Evolutionary conservation across 108 stramenopile genomes (phyloP), one percentile per base, ranked within the genome.

Genomic region (Conticribra weissflogii): DNA sequence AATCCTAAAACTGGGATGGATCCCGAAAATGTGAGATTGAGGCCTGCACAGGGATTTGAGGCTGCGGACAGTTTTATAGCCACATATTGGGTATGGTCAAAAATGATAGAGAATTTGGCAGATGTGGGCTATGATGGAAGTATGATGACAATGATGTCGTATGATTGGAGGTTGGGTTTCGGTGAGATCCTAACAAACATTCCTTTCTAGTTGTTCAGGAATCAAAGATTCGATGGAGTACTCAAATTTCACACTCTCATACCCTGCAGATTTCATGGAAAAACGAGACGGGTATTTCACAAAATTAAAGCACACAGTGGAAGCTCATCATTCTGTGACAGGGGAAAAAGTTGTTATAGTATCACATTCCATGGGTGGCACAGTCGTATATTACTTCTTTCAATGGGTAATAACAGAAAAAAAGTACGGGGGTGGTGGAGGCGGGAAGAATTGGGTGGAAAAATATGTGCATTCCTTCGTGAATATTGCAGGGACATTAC

Each of bases 401-500:
- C 71, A 84, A 24, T 97, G 96, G 96, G 92, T 94, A 22, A 83
- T 80, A 1, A 65, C 74, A 46, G 50, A 63, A 12, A 74, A 66
- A 27, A 71, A 68, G 29, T 19, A 76, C 2, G 86, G 88, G 9
- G 91, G 88, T 9, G 89, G 89, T 16, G 90, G 88, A 1, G 91
- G 89, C 16, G 95, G 92, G 0, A 82, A 78, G 46, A 62, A 79
- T 33, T 97, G 94, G 94, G 87, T 91, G 0, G 88, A 91, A 33
- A 76, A 83, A 31, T 78, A 95, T 66, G 62, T 95, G 19, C 86
- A 88, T 36, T 66, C 89, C 0, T 90, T 86, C 65, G 81, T 95
- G 36, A 95, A 93, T 59, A 93, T 97, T 28, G 96, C 94, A 14
- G 96, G 96, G n/a, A 72, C 96, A 22, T 78, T 95, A 2, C 77